Evolutionary conservation across 208 protist genomes (phyloP).

Genomic region (Leishmania aethiopica): DNA sequence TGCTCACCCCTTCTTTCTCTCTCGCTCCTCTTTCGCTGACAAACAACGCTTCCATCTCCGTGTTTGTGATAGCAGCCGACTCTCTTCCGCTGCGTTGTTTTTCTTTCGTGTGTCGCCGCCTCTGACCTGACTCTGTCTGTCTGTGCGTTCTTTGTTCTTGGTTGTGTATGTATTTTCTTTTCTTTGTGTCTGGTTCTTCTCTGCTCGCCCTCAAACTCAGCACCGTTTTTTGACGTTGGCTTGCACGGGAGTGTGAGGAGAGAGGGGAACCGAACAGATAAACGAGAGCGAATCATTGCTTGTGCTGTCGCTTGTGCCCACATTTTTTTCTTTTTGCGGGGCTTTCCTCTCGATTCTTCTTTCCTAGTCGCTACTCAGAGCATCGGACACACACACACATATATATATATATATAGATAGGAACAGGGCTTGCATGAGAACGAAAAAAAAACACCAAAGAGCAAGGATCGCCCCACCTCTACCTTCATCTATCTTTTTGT

Average conservation of each 20-base stretch:
- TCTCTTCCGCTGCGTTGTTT: background rate
- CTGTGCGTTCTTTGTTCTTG: no score
- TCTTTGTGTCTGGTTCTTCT: no score
- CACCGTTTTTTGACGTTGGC: background rate
- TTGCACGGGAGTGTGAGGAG: background rate
- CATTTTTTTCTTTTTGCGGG: background rate
- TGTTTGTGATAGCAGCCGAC: no score
- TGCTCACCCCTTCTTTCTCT: constrained; percentile 11
- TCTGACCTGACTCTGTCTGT: background rate
- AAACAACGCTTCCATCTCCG: no score
- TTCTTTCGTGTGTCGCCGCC: background rate
- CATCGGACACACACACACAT: no score
- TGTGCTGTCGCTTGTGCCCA: background rate
- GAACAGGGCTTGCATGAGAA: background rate
- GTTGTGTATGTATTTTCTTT: no score
- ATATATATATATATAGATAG: background rate
- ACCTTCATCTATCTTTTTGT: background rate
- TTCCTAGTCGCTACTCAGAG: background rate
- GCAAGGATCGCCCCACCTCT: background rate
- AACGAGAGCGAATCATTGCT: background rate
- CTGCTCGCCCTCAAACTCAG: background rate
- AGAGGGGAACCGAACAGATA: background rate
- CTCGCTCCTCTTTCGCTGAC: constrained; percentile 1
- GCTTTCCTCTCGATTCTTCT: background rate
- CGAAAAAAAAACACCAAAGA: background rate